Base-by-base conservation (phyloP, 2,329 filamentous ascomycete species). In the Verticillium albo-atrum region DNA sequence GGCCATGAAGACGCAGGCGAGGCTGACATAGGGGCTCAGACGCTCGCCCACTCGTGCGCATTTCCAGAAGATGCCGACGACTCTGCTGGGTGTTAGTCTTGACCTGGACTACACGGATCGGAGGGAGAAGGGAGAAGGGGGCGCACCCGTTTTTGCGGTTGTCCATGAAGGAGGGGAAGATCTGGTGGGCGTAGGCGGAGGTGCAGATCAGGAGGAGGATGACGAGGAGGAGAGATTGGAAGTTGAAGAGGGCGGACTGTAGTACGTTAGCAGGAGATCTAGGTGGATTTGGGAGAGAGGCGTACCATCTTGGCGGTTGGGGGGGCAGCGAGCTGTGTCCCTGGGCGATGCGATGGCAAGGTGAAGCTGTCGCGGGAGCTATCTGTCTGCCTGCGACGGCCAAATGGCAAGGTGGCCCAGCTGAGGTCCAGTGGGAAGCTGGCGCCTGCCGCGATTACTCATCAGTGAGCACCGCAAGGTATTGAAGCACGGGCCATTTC, bases 201-300 rank as follows among this genome's bases (percentile, higher is more conserved):
- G 95, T 97, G 84, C 95, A 99, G 72, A 98, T 96, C 67, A 96
- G 87, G 67, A 99, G 89, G 56, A 99, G 87, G 69, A 99, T 87
- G 66, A 97, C 94, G 68, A 98, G 86, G 68, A 99, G 86, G 67
- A 98, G 89, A 61, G 92, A 96, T 77, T 97, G 92, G 81, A 99
- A 98, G 79, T 98, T 98, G 88, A 99, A 97, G 70, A 99, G 89
- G 58, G 95, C 95, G 61, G 95, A 90, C 95, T 97, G 70, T 25
- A 57, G 34, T 35, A 52, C 54, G 14, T 63, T 35, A 63, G 62
- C 34, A 57, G 37, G 7, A 10, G 32, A 14, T 14, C 23, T 12
- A 20, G 9, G 7, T 14, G 9, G 26, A 20, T 17, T 34, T 25
- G 2, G n/a, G n/a, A 12, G 26, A 12, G 26, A 34, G 51, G 60